A percentile compares a stretch with the other conserved stretches of the same genome.
These are phyloP conservation scores for Yamadazyma sp. DNA, from an alignment of 805 yeast genomes.

Conservation along the genomic window DNA sequence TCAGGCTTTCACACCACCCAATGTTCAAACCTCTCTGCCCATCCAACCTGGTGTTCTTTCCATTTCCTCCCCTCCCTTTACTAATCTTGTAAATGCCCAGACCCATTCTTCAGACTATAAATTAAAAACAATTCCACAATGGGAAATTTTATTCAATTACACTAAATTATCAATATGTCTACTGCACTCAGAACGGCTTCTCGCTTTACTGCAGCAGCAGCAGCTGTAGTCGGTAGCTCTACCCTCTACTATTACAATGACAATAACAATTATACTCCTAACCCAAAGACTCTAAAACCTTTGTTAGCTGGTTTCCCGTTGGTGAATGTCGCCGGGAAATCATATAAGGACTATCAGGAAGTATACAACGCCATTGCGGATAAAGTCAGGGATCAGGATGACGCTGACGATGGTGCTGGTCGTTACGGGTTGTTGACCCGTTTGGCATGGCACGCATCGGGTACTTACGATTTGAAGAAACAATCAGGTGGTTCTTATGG, in stretches of 20 bases:
- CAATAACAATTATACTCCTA: conserved; percentile 15
- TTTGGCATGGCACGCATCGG: conserved; percentile 41
- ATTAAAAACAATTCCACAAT: too few species aligned
- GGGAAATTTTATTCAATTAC: not conserved
- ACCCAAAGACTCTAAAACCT: conserved; percentile 14
- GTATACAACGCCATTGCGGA: conserved; percentile 74
- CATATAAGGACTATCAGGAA: conserved; percentile 56
- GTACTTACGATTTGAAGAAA: conserved; percentile 28
- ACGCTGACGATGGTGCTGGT: conserved; percentile 39
- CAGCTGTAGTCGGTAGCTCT: conserved; percentile 18
- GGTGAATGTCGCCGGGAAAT: conserved; percentile 38
- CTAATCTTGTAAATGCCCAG: conserved; percentile 4
- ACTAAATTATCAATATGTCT: not conserved
- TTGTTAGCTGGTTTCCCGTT: conserved; percentile 17
- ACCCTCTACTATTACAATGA: conserved; percentile 20
- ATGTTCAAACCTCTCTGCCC: too few species aligned
- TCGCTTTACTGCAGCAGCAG: conserved; percentile 1
- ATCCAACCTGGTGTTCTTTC: too few species aligned
- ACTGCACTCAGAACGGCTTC: conserved; percentile 4
- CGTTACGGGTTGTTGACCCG: conserved; percentile 37
- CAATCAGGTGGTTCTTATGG: conserved; percentile 38
- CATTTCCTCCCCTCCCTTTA: conserved; percentile 2
- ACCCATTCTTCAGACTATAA: conserved; percentile 2
- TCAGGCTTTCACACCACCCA: conserved; percentile 5
- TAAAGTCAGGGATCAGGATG: conserved; percentile 49